phyloP scores from a whole-genome alignment of 805 yeast genomes.

The Geotrichum ghanense region DNA sequence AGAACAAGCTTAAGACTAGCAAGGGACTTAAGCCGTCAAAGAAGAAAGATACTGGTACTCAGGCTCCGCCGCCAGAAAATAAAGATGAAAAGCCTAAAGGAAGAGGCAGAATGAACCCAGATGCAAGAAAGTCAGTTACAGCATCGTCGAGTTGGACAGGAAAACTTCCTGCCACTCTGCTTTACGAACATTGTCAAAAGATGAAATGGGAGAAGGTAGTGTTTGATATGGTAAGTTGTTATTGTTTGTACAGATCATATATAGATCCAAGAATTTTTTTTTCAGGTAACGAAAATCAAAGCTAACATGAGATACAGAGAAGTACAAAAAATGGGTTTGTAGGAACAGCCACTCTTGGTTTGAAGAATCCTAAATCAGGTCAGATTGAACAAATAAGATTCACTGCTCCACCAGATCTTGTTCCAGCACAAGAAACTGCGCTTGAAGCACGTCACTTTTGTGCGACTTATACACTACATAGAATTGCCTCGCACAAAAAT shows the following conservation, averaged over 20 bases:
- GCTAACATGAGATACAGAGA: conserved; percentile 15
- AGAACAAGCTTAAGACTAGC: background rate
- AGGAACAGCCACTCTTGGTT: conserved; percentile 53
- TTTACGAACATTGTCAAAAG: conserved; percentile 81
- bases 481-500: conserved; percentile 72
- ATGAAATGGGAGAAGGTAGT: conserved; percentile 82
- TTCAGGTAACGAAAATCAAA: conserved; percentile 9
- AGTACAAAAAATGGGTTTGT: conserved; percentile 43
- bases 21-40: background rate
- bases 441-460: conserved; percentile 84
- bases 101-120: background rate
- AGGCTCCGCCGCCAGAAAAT: background rate
- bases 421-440: conserved; percentile 64
- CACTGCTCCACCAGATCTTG: conserved; percentile 38
- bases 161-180: conserved; percentile 73
- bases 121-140: conserved; percentile 32
- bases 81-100: background rate
- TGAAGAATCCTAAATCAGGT: conserved; percentile 73
- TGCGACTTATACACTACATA: conserved; percentile 77
- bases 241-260: conserved; percentile 16
- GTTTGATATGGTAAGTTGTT: conserved; percentile 48
- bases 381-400: conserved; percentile 49
- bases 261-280: background rate
- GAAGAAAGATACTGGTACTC: background rate
- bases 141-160: conserved; percentile 88